Evolutionary conservation across 2,329 filamentous ascomycete species (phyloP).

Genomic region (Sarocladiaceae sp.): DNA sequence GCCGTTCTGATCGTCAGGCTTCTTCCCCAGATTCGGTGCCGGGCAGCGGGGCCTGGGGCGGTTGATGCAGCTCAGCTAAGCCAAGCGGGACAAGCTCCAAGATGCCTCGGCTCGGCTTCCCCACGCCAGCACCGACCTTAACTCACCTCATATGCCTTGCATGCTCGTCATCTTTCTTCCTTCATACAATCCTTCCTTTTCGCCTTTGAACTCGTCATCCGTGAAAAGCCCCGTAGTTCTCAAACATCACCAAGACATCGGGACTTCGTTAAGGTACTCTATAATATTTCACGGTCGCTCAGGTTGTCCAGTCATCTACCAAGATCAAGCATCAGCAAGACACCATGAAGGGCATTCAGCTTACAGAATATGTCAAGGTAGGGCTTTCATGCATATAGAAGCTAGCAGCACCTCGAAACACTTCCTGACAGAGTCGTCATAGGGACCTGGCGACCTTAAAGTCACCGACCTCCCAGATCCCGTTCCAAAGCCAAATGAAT

Average conservation of each 20-base stretch:
- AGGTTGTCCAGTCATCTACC: too few species aligned
- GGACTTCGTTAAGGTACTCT: too few species aligned
- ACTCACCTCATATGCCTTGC: background rate
- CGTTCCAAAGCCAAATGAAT: slow-evolving; percentile 63
- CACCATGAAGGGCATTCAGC: slow-evolving; percentile 69
- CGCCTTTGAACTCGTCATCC: too few species aligned
- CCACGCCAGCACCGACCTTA: background rate
- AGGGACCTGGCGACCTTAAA: slow-evolving; percentile 74
- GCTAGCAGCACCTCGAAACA: too few species aligned
- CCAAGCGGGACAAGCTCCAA: background rate
- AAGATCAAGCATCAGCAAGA: background rate
- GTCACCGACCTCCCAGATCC: slow-evolving; percentile 72
- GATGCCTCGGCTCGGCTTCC: slow-evolving; percentile 9
- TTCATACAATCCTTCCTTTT: too few species aligned
- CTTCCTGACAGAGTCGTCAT: slow-evolving; percentile 1
- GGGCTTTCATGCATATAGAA: slow-evolving; percentile 12
- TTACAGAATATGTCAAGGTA: slow-evolving; percentile 70
- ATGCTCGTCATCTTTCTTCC: background rate
- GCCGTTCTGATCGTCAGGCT: too few species aligned
- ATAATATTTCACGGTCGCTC: too few species aligned
- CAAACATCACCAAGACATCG: too few species aligned
- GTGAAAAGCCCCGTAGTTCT: too few species aligned
- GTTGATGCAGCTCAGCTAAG: too few species aligned
- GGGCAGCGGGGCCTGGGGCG: too few species aligned
- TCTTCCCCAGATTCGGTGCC: slow-evolving; percentile 1